phyloP scores from a whole-genome alignment of 2,329 filamentous ascomycete species.

The Colletotrichum orchidophilum region DNA sequence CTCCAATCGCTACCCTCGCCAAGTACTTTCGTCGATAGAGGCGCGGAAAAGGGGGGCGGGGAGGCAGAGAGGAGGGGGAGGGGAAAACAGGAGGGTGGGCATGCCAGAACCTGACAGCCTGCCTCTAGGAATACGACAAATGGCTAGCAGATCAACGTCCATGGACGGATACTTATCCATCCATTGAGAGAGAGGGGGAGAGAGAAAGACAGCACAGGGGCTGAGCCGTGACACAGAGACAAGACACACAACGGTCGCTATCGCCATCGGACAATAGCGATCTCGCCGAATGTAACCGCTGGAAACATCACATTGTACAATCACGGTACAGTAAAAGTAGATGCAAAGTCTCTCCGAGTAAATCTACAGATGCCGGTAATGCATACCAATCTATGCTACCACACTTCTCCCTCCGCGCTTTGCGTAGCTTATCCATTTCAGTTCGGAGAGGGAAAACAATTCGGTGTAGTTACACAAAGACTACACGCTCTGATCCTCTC shows the following conservation, averaged over 20 bases:
- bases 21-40: neutral
- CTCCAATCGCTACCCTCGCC: neutral
- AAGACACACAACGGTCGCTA: neutral
- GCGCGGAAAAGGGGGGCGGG: neutral
- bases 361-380: slow-evolving; percentile 16
- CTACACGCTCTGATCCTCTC: neutral
- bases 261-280: neutral
- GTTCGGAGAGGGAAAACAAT: neutral
- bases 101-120: neutral
- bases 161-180: neutral
- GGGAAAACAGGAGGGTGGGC: neutral
- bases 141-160: neutral
- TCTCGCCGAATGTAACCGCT: neutral
- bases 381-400: neutral
- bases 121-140: neutral
- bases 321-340: slow-evolving; percentile 10
- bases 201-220: neutral
- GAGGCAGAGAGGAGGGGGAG: too few species aligned
- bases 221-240: neutral
- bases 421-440: neutral
- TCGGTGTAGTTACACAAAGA: neutral
- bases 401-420: neutral
- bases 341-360: slow-evolving; percentile 19
- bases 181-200: too few species aligned
- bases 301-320: neutral